Evolutionary conservation across 805 yeast species (phyloP).

Genomic region (Saccharomycopsis fermentans): DNA sequence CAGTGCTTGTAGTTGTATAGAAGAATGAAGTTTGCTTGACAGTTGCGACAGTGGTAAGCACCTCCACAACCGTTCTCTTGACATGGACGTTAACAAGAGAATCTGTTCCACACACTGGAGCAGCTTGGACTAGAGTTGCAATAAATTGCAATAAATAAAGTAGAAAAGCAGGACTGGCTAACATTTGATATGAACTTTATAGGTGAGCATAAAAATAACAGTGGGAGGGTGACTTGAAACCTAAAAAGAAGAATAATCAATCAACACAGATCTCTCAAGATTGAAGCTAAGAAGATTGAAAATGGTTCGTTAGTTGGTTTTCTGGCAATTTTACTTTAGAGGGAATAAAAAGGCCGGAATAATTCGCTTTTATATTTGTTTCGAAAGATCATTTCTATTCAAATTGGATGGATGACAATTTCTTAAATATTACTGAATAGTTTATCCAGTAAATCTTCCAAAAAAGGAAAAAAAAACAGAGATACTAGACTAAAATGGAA

Average conservation of each 20-base stretch:
- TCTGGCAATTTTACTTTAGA: too few species aligned
- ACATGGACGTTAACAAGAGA: constrained; percentile 5
- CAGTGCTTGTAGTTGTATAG: constrained; percentile 31
- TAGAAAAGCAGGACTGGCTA: not conserved
- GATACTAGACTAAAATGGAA: not conserved
- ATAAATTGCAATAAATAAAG: not conserved
- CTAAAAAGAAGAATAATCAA: too few species aligned
- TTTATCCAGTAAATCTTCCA: too few species aligned
- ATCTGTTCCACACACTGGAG: constrained; percentile 14
- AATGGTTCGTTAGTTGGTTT: too few species aligned
- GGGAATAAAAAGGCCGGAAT: too few species aligned
- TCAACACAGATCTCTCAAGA: too few species aligned
- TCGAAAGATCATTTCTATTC: too few species aligned
- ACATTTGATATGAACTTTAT: not conserved
- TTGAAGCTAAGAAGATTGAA: too few species aligned
- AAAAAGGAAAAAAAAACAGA: not conserved
- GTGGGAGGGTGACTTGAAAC: too few species aligned
- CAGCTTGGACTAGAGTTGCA: constrained; percentile 2
- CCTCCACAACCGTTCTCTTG: constrained; percentile 17
- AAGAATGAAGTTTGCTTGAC: constrained; percentile 27
- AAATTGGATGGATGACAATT: too few species aligned
- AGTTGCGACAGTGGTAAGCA: constrained; percentile 25
- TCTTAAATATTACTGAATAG: too few species aligned
- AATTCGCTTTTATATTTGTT: too few species aligned
- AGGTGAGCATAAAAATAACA: not conserved